Evolutionary conservation across 2,329 filamentous ascomycete genomes (phyloP), one percentile per base, ranked within the genome.

Genomic region (Fusarium odoratissimum): DNA sequence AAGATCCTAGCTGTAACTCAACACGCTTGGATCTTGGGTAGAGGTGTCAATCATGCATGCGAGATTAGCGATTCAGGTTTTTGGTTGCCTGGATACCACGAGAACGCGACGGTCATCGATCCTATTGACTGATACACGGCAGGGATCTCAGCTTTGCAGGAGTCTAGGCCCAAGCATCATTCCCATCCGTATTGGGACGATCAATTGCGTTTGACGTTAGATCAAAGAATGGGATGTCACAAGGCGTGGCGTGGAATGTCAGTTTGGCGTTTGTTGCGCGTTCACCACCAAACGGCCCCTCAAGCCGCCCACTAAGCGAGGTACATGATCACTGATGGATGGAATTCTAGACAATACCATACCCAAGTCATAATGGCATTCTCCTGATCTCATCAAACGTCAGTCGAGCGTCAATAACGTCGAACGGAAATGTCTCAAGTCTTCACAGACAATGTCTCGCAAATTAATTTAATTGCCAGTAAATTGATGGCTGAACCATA

Each of bases 51-150:
- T 13, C 54, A 25, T 33, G 41, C 30, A 57, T 46, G 40, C 40
- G 21, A 45, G 54, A 57, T 57, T 48, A 48, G 54, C 54, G 54
- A 57, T 48, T 42, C 33, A 54, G 33, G 17, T 52, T 37, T 17
- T 37, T 21, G 19, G 49, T 8, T 16, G 33, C 13, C 17, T 25
- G 3, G 12, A 37, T 14, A 16, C n/a, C 8, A 14, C 17, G 8
- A 28, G 13, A 54, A n/a, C 13, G 17, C 7, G 10, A 38, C 49
- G 33, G 33, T n/a, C n/a, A 17, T 54, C 13, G 33, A 40, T 38
- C 33, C 49, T 4, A 54, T 38, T 28, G 49, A 54, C 13, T 37
- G 33, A 54, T 38, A 21, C 13, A 8, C n/a, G 13, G 49, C 49
- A 54, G 23, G 49, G 49, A 54, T 54, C 9, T 38, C 49, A 28